A percentile compares a stretch with the other conserved stretches of the same genome.
These are phyloP conservation scores for Thalassia testudinum DNA, from an alignment of 116 monocot species.

Conservation along the genomic window DNA sequence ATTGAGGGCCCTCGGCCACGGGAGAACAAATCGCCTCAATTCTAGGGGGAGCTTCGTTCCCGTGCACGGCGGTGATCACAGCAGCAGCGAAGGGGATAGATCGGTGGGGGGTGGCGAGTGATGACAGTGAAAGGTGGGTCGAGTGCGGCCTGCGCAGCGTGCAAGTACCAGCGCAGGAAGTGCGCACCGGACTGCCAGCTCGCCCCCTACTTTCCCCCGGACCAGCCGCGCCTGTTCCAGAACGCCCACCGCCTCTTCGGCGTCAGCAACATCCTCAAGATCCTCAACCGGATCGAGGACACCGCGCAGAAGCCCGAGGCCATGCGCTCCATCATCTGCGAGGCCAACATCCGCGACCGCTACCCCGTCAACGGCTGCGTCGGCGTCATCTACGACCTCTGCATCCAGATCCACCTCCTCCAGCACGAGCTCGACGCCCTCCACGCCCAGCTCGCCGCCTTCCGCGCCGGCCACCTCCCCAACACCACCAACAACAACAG, in stretches of 20 bases:
- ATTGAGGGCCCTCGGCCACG: too few species aligned
- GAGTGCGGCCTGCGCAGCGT: slow-evolving; percentile 13
- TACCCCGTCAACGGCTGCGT: slow-evolving; percentile 16
- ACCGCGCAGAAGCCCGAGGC: neutral
- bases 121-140: too few species aligned
- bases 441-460: neutral
- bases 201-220: slow-evolving; percentile 23
- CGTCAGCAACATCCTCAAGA: slow-evolving; percentile 13
- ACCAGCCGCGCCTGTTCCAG: slow-evolving; percentile 8
- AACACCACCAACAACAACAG: neutral
- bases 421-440: slow-evolving; percentile 5
- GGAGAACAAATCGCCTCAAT: too few species aligned
- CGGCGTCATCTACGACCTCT: slow-evolving; percentile 4
- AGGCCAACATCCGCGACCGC: slow-evolving; percentile 8
- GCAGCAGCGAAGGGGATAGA: too few species aligned
- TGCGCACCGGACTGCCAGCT: slow-evolving; percentile 18
- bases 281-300: slow-evolving; percentile 1
- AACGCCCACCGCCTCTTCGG: slow-evolving; percentile 16
- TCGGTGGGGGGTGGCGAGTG: too few species aligned
- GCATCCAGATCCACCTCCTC: neutral
- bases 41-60: too few species aligned
- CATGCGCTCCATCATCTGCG: slow-evolving; percentile 20
- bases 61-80: too few species aligned
- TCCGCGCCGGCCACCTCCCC: neutral
- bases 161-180: slow-evolving; percentile 20